These are phyloP conservation scores for Taiozyma onychis DNA, from an alignment of 1,139 yeast genomes.

Conservation along the genomic window DNA sequence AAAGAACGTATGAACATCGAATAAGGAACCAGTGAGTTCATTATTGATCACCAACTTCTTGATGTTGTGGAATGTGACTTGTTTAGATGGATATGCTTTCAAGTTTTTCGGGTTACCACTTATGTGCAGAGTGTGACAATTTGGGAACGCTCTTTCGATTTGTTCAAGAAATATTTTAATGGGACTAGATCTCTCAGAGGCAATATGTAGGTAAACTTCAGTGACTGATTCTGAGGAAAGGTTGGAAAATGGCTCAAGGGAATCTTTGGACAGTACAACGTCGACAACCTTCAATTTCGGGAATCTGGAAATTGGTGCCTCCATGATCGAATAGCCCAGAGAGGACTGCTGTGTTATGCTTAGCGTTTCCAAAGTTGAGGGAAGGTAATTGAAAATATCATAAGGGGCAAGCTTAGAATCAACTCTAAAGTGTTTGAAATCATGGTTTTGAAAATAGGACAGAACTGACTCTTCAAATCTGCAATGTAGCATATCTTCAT, in stretches of 20 bases:
- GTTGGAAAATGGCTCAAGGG: too few species aligned
- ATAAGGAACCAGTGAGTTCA: neutral
- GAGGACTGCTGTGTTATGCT: neutral
- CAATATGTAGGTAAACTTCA: neutral
- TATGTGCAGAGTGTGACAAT: neutral
- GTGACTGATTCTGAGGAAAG: neutral
- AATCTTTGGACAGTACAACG: neutral
- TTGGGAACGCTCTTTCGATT: neutral
- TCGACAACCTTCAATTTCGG: neutral
- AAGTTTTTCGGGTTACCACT: neutral
- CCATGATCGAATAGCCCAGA: neutral
- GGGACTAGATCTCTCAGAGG: neutral
- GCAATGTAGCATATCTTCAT: neutral
- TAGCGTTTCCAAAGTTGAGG: neutral
- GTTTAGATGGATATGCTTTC: neutral
- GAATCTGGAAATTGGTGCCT: neutral
- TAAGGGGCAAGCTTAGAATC: neutral
- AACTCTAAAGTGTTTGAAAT: neutral
- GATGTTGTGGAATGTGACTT: neutral
- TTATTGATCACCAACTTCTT: neutral
- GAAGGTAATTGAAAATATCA: neutral
- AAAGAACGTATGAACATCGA: neutral
- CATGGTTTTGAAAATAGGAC: neutral
- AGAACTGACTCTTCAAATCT: neutral
- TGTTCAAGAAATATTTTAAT: neutral